Percentiles rank a stretch among this genome's conserved stretches.
Evolutionary conservation across 345 rosid genomes (phyloP).

Genomic region (Populus simonii): DNA sequence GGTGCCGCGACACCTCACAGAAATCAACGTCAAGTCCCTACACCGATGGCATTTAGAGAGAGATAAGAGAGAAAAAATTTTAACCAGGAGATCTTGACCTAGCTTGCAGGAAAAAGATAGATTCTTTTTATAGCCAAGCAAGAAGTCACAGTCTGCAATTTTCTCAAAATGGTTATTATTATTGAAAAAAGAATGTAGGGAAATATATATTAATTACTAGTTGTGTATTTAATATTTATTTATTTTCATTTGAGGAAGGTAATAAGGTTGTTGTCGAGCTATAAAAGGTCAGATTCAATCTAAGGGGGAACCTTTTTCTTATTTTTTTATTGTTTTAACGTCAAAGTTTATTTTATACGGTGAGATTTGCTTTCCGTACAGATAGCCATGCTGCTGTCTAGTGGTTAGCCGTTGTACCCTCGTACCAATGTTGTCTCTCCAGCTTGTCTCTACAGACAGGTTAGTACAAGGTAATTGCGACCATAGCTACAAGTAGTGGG

Average conservation of each 20-base stretch:
- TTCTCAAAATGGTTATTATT: background rate
- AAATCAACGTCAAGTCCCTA: background rate
- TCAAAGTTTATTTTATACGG: background rate
- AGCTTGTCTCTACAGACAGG: no score
- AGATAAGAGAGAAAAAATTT: background rate
- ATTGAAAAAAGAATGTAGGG: background rate
- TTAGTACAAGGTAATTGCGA: no score
- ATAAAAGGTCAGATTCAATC: background rate
- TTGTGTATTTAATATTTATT: background rate
- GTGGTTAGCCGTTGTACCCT: background rate
- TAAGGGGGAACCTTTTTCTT: no score
- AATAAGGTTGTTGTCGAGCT: no score
- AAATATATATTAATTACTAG: no score
- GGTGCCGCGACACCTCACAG: background rate
- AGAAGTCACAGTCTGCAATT: background rate
- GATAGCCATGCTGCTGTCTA: background rate
- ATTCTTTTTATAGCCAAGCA: conserved; percentile 11
- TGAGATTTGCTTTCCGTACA: background rate
- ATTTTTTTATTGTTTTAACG: background rate
- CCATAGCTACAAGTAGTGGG: no score
- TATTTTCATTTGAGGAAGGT: no score
- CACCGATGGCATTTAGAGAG: background rate
- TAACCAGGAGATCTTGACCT: background rate
- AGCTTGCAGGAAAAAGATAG: background rate
- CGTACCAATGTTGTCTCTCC: no score